Conservation (phyloP, 352 stramenopile genomes). For the Pythium dissimile region DNA sequence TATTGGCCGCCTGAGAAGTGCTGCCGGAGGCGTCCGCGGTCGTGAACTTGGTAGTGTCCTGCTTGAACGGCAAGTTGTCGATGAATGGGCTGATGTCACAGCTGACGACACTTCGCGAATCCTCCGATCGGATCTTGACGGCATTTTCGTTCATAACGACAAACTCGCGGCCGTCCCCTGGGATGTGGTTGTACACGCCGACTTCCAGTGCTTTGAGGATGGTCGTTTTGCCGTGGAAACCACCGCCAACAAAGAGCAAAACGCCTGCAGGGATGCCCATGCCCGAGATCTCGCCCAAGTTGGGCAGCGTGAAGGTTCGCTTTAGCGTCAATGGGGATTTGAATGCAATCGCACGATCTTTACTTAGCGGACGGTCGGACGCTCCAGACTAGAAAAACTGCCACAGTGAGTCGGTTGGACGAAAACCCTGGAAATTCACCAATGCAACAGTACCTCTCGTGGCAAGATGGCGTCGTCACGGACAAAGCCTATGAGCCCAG, state of each 20-base stretch:
- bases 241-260: slow-evolving; percentile 95
- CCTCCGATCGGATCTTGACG: slow-evolving; percentile 95
- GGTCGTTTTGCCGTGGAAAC: slow-evolving; percentile 98
- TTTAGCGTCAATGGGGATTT: slow-evolving; percentile 80
- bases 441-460: slow-evolving; percentile 36
- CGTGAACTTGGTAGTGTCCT: slow-evolving; percentile 90
- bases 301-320: slow-evolving; percentile 86
- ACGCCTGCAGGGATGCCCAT: slow-evolving; percentile 95
- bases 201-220: slow-evolving; percentile 93
- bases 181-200: slow-evolving; percentile 96
- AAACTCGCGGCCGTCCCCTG: slow-evolving; percentile 94
- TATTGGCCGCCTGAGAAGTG: slow-evolving; percentile 96
- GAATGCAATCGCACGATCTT: slow-evolving; percentile 67
- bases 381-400: slow-evolving; percentile 34
- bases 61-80: slow-evolving; percentile 94
- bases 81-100: slow-evolving; percentile 96
- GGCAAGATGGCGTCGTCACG: slow-evolving; percentile 91
- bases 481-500: slow-evolving; percentile 91
- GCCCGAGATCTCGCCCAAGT: slow-evolving; percentile 77
- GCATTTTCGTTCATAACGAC: slow-evolving; percentile 83
- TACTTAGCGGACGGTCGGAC: slow-evolving; percentile 47
- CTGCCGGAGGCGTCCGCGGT: slow-evolving; percentile 94
- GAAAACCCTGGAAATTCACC: not conserved
- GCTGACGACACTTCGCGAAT: slow-evolving; percentile 88
- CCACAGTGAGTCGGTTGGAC: too few relatives aligned